These are phyloP conservation scores for Hyphopichia khmerensis DNA, from an alignment of 1,139 yeast species.

Conservation along the genomic window DNA sequence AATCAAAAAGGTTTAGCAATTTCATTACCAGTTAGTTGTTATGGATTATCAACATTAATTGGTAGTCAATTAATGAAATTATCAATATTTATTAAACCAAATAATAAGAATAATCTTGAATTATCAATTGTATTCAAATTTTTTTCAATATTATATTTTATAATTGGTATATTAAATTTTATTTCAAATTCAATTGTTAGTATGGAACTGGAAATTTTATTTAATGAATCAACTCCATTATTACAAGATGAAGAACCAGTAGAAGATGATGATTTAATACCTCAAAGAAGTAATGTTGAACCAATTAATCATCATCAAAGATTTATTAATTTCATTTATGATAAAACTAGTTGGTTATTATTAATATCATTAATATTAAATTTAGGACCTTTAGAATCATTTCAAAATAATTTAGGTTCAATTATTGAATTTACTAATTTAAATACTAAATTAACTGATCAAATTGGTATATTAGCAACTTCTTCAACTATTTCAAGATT, in stretches of 20 bases:
- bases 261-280: slow-evolving; percentile 14
- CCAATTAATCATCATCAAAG: slow-evolving; percentile 49
- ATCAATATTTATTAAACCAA: slow-evolving; percentile 28
- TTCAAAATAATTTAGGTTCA: slow-evolving; percentile 80
- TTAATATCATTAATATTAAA: slow-evolving; percentile 63
- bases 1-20: slow-evolving; percentile 75
- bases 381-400: slow-evolving; percentile 87
- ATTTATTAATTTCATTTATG: slow-evolving; percentile 53
- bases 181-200: slow-evolving; percentile 62
- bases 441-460: slow-evolving; percentile 51
- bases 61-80: slow-evolving; percentile 56
- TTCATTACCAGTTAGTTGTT: slow-evolving; percentile 83
- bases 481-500: slow-evolving; percentile 51
- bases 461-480: slow-evolving; percentile 40
- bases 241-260: slow-evolving; percentile 16
- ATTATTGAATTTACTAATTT: slow-evolving; percentile 30
- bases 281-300: slow-evolving; percentile 33
- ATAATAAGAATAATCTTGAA: slow-evolving; percentile 40
- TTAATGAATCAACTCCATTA: slow-evolving; percentile 24
- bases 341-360: slow-evolving; percentile 65
- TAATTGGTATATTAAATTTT: slow-evolving; percentile 60
- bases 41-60: slow-evolving; percentile 75
- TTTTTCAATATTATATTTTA: slow-evolving; percentile 56
- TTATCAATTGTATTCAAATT: slow-evolving; percentile 55
- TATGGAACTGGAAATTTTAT: slow-evolving; percentile 55